Evolutionary conservation across 2,329 filamentous ascomycete species (phyloP).

Genomic region (Lanzia echinophila): DNA sequence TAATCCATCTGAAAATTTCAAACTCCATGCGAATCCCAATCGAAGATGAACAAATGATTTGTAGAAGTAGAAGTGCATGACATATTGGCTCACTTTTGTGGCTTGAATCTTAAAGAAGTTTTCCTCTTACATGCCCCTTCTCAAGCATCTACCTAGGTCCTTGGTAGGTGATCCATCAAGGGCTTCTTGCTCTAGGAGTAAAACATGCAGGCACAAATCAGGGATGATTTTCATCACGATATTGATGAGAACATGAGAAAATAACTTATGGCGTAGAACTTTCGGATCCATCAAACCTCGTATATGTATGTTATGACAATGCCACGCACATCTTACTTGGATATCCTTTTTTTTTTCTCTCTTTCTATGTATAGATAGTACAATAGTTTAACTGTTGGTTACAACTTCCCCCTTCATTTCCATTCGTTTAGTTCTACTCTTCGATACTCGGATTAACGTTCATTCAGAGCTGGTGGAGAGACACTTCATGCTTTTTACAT

Average conservation of each 20-base stretch:
- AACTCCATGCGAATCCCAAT: background rate
- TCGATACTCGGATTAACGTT: background rate
- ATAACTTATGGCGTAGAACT: background rate
- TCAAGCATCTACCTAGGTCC: background rate
- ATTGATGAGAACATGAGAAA: background rate
- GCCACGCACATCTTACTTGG: background rate
- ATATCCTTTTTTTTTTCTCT: background rate
- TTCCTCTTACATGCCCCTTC: too few relatives aligned
- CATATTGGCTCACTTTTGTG: too few relatives aligned
- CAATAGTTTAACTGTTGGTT: background rate
- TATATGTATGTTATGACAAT: slow-evolving; percentile 1
- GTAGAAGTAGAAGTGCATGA: background rate
- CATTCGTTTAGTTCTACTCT: background rate
- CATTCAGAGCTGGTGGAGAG: background rate
- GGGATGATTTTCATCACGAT: background rate
- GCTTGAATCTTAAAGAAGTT: too few relatives aligned
- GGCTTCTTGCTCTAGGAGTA: background rate
- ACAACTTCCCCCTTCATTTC: background rate
- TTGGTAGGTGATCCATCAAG: background rate
- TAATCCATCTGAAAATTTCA: background rate
- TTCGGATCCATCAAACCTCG: background rate
- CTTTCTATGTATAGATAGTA: background rate
- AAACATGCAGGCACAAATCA: slow-evolving; percentile 7
- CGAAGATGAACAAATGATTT: background rate
- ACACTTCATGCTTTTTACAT: background rate